Evolutionary conservation across 306 rosid genomes (phyloP), one percentile per base, ranked within the genome.

Genomic region (Quillaja saponaria): DNA sequence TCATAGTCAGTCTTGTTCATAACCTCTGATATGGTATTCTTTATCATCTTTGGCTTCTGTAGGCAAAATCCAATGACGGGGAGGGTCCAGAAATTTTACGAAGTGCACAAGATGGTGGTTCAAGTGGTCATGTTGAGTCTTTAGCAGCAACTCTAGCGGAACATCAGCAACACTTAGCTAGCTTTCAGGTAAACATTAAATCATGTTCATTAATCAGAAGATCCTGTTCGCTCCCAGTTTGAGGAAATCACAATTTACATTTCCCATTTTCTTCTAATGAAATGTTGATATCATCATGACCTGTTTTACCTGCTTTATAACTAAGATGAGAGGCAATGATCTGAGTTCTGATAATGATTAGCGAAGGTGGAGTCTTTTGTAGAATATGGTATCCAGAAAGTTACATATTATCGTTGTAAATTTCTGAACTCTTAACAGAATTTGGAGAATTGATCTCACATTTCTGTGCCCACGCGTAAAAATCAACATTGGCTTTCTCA

Each of bases 21-120:
- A 8, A 35, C 31, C 33, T 66, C 13, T 45, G 13, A 54, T 62
- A 8, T 13, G 38, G 25, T 73, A 56, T 47, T 60, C 40, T 67
- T 52, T 68, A 58, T 63, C 39, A 15, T 48, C 16, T 60, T 55
- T 66, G 37, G 44, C 12, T 50, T 81, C 44, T 77, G 58, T 46
- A 94, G 99, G 91, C 97, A 48, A 94, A 94, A 81, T 96, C 95
- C n/a, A 94, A 89, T 35, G 90, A 89, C 64, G 99, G 99, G 52
- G 97, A 94, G 52, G 97, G 99, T 81, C 99, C 99, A 57, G 97
- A 89, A 75, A 94, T 94, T 57, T 81, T 94, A 78, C 82, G 82
- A 51, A 81, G 81, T 71, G 69, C 82, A 49, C 87, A 69, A 59
- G 95, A 89, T 83, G 96, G 91, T 1, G 76, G 80, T 61, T 75